phyloP scores from a whole-genome alignment of 2,329 filamentous ascomycete genomes.

The Aschersonia sp. region DNA sequence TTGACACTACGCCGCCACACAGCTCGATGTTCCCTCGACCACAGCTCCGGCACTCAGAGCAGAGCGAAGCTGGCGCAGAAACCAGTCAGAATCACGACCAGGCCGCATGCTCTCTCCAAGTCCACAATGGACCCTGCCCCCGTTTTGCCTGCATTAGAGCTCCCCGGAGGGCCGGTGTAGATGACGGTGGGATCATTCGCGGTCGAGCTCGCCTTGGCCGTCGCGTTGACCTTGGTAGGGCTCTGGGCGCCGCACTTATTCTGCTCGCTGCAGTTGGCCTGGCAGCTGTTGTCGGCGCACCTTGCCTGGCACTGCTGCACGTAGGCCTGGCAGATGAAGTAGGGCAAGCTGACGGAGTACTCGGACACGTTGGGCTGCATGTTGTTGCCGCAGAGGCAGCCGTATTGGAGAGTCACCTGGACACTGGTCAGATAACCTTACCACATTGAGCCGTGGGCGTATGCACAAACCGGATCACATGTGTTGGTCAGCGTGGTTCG shows the following conservation, averaged over 20 bases:
- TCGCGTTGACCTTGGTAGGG: constrained; percentile 23
- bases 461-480: constrained; percentile 46
- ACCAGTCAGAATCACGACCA: constrained; percentile 21
- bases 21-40: background rate
- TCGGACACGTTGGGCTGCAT: constrained; percentile 57
- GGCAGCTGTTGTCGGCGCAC: constrained; percentile 57
- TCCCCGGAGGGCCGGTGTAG: constrained; percentile 6
- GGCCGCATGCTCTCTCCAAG: constrained; percentile 20
- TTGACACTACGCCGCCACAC: background rate
- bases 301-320: constrained; percentile 59
- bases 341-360: constrained; percentile 67
- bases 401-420: constrained; percentile 48
- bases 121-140: constrained; percentile 16
- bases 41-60: constrained; percentile 12
- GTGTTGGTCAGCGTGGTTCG: constrained; percentile 43
- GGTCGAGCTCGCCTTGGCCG: constrained; percentile 16
- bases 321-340: constrained; percentile 60
- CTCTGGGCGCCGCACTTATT: constrained; percentile 4
- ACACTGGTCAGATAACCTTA: background rate
- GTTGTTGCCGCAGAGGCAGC: constrained; percentile 57
- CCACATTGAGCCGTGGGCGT: background rate
- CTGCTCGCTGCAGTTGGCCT: constrained; percentile 6
- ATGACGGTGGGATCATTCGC: constrained; percentile 11
- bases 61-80: constrained; percentile 26
- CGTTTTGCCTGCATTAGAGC: constrained; percentile 9